Conservation (phyloP, 495 filamentous ascomycete species). For the Neurospora sublineolata region DNA sequence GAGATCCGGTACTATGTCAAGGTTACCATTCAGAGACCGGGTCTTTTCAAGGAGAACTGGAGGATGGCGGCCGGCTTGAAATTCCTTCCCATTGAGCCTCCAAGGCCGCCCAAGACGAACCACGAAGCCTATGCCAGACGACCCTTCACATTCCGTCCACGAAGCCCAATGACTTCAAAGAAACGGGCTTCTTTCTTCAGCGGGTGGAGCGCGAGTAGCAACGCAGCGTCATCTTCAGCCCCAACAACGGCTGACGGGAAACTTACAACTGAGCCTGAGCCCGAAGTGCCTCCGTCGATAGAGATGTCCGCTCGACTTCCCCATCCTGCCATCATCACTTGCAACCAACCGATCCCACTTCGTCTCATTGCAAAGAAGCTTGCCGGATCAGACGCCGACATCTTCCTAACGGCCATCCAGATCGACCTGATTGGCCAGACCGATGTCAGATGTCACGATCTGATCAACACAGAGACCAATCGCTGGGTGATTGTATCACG, state of each 20-base stretch:
- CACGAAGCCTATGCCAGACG: slow-evolving; percentile 78
- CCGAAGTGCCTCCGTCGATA: slow-evolving; percentile 25
- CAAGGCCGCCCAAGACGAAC: slow-evolving; percentile 50
- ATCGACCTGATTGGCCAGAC: slow-evolving; percentile 74
- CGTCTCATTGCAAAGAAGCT: slow-evolving; percentile 66
- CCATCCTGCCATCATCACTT: slow-evolving; percentile 79
- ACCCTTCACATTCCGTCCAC: slow-evolving; percentile 59
- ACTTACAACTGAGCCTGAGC: neutral
- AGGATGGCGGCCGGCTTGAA: slow-evolving; percentile 51
- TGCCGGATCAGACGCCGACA: slow-evolving; percentile 46
- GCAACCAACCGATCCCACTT: slow-evolving; percentile 73
- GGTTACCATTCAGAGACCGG: slow-evolving; percentile 70
- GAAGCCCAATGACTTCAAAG: slow-evolving; percentile 3
- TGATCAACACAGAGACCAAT: slow-evolving; percentile 49
- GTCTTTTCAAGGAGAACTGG: slow-evolving; percentile 79
- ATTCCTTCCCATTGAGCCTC: slow-evolving; percentile 88
- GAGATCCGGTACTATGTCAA: slow-evolving; percentile 92
- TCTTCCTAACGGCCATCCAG: slow-evolving; percentile 69
- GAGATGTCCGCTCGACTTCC: slow-evolving; percentile 74
- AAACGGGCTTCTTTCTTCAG: neutral
- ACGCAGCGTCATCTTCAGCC: neutral
- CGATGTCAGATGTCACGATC: slow-evolving; percentile 59
- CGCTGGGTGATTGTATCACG: slow-evolving; percentile 59
- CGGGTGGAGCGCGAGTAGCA: neutral
- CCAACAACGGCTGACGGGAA: neutral